These are phyloP conservation scores for Polyplosphaeria fusca DNA, from an alignment of 495 filamentous ascomycete species.

Conservation along the genomic window DNA sequence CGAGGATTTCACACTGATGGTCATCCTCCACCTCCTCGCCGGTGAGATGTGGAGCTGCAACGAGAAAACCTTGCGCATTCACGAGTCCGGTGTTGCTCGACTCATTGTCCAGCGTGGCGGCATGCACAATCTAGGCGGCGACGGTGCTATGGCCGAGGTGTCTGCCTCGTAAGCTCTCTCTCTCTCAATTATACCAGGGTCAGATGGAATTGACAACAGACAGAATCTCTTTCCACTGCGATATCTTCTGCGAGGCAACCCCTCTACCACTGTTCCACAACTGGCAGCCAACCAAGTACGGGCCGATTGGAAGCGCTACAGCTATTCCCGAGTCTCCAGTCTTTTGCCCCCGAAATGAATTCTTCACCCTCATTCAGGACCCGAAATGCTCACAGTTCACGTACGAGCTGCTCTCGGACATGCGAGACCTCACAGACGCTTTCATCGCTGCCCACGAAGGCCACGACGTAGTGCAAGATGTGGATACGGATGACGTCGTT, in stretches of 20 bases:
- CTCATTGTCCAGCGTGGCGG: slow-evolving; percentile 27
- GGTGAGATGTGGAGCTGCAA: slow-evolving; percentile 29
- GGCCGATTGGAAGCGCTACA: background rate
- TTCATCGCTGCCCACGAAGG: slow-evolving; percentile 7
- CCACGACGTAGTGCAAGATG: slow-evolving; percentile 3
- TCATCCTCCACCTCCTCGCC: slow-evolving; percentile 26
- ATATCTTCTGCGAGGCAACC: slow-evolving; percentile 22
- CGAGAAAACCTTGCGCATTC: slow-evolving; percentile 24
- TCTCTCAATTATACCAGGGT: too few species aligned
- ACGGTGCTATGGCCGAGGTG: slow-evolving; percentile 16
- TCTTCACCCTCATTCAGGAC: slow-evolving; percentile 13
- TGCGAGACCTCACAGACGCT: slow-evolving; percentile 27
- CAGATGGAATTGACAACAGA: too few species aligned
- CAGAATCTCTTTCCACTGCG: slow-evolving; percentile 5
- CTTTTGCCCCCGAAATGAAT: slow-evolving; percentile 16
- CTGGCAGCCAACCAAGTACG: slow-evolving; percentile 7
- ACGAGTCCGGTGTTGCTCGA: slow-evolving; percentile 23
- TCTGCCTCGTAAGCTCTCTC: slow-evolving; percentile 23
- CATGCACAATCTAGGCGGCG: slow-evolving; percentile 12
- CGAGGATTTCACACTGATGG: slow-evolving; percentile 20
- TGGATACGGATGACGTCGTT: background rate
- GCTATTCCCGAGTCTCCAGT: slow-evolving; percentile 28
- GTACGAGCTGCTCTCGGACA: slow-evolving; percentile 23
- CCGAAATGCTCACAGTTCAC: slow-evolving; percentile 14
- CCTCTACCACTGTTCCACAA: slow-evolving; percentile 13